A percentile compares a stretch with the other conserved stretches of the same genome.
These are phyloP conservation scores for Suillus cothurnatus DNA, from an alignment of 768 basidiomycete species.

Conservation along the genomic window DNA sequence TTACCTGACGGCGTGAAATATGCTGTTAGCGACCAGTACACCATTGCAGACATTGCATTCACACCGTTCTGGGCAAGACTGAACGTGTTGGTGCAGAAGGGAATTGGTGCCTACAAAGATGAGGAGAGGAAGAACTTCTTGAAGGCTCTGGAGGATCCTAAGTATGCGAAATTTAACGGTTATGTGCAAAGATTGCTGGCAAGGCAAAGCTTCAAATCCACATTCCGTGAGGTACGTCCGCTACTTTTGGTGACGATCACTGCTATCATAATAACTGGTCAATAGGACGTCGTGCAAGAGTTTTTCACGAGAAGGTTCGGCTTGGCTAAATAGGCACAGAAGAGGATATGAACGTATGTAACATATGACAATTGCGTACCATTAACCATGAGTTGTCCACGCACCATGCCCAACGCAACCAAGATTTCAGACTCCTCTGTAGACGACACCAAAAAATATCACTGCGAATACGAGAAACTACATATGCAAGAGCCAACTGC, in stretches of 20 bases:
- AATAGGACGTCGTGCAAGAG: slow-evolving; percentile 18
- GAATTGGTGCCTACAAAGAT: slow-evolving; percentile 50
- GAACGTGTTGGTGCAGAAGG: slow-evolving; percentile 46
- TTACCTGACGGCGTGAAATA: slow-evolving; percentile 46
- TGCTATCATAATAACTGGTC: neutral
- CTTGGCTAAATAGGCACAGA: slow-evolving; percentile 9
- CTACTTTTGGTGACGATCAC: no score
- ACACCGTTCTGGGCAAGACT: slow-evolving; percentile 63
- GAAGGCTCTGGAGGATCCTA: slow-evolving; percentile 39
- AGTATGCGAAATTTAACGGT: slow-evolving; percentile 51
- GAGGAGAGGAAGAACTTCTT: slow-evolving; percentile 50
- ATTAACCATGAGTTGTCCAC: neutral
- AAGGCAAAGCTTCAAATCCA: slow-evolving; percentile 57
- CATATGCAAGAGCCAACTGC: neutral
- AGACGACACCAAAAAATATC: neutral
- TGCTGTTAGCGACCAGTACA: slow-evolving; percentile 36
- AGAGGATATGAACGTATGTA: neutral
- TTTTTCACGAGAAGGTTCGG: slow-evolving; percentile 6
- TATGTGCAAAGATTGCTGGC: slow-evolving; percentile 51
- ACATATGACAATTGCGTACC: neutral
- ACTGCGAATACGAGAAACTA: neutral
- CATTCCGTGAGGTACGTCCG: slow-evolving; percentile 53
- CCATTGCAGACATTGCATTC: slow-evolving; percentile 64
- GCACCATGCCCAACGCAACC: neutral
- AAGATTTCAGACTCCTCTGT: neutral